Evolutionary conservation across 106 monocot species (phyloP), one percentile per base, ranked within the genome.

Genomic region (Dendrobium officinale): DNA sequence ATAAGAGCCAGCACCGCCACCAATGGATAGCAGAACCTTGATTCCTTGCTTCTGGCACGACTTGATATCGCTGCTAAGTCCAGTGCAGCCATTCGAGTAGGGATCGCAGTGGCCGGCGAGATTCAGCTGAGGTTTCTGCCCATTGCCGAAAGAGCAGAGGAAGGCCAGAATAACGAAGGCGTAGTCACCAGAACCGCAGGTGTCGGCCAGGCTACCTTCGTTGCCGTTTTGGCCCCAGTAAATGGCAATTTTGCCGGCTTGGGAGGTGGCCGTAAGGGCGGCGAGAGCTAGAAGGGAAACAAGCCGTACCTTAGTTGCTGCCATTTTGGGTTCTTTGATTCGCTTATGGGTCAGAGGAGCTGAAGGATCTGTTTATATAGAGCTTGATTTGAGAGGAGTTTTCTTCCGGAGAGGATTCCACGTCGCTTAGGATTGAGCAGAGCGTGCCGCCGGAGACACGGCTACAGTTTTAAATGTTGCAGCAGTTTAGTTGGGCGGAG

Each of bases 151-250:
- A 15, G 42, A 0, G 56, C 10, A 72, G 40, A 85, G 85, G 72
- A 85, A 85, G 41, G 81, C 77, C 0, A 81, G 22, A 68, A 81
- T 85, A n/a, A 85, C 81, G 31, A 78, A 81, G 18, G 3, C 56
- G 80, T 90, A 90, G 83, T 87, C 81, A 15, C 87, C 87, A 4
- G 90, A 79, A n/a, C 80, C 87, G 66, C 90, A 90, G 3, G 90
- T 78, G 2, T 70, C 59, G 1, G 85, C 81, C 17, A 90, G 76
- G 6, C 83, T 85, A 11, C 87, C 87, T 67, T 87, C 87, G 33
- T 78, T 40, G 33, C 80, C 87, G 26, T 90, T 77, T 37, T 90
- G 90, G 75, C 90, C 90, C 90, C 90, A 90, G 78, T 90, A 90
- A 27, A 90, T 58, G 9, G 87, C 90, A 17, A 90, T 87, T 59